Percentiles rank a stretch among this genome's conserved stretches.
These are phyloP conservation scores for Laguncularia racemosa DNA, from an alignment of 345 rosid genomes.

Conservation along the genomic window DNA sequence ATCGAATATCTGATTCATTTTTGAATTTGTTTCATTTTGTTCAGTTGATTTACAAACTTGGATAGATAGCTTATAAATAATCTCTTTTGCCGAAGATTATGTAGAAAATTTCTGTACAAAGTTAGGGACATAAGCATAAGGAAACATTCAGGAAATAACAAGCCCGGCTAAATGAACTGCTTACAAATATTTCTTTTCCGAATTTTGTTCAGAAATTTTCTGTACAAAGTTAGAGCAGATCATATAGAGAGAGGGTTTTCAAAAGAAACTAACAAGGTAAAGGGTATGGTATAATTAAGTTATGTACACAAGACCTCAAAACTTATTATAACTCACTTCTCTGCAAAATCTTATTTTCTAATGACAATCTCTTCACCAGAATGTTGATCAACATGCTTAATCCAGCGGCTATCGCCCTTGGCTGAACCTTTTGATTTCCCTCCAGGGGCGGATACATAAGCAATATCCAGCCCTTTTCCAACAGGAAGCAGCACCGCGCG, in stretches of 20 bases:
- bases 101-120: too few species aligned
- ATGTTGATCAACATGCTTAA: conserved; percentile 48
- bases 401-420: conserved; percentile 58
- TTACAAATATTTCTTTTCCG: too few species aligned
- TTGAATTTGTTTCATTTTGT: too few species aligned
- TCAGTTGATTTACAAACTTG: too few species aligned
- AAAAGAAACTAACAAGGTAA: neutral
- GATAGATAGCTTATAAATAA: too few species aligned
- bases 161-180: too few species aligned
- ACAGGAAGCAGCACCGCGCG: conserved; percentile 65
- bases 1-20: too few species aligned
- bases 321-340: neutral
- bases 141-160: too few species aligned
- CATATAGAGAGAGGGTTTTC: neutral
- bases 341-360: conserved; percentile 25
- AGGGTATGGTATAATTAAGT: neutral
- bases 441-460: conserved; percentile 39
- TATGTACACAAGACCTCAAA: conserved; percentile 2
- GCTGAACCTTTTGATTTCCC: conserved; percentile 17
- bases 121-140: too few species aligned
- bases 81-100: too few species aligned
- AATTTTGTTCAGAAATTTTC: conserved; percentile 1
- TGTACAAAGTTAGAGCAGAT: conserved; percentile 4
- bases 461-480: conserved; percentile 73
- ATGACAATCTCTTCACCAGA: conserved; percentile 80